A percentile compares a stretch with the other conserved stretches of the same genome.
Evolutionary conservation across 2,329 filamentous ascomycete species (phyloP).

Genomic region (Calonectria ilicicola): DNA sequence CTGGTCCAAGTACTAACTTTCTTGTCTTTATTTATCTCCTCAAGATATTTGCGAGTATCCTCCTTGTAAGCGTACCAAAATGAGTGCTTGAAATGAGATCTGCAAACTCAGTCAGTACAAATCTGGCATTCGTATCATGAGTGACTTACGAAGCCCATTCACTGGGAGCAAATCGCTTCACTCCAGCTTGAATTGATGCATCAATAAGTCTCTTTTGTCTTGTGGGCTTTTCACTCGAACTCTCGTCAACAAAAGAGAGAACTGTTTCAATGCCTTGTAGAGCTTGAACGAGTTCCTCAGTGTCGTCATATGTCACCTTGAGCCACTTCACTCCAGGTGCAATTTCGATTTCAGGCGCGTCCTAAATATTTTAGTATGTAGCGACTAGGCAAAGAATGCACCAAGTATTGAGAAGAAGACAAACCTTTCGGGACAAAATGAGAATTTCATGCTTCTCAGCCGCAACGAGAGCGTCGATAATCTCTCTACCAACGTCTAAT

Average conservation of each 20-base stretch:
- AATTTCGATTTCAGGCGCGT: constrained; percentile 14
- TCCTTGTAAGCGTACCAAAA: constrained; percentile 53
- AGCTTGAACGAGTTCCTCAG: constrained; percentile 46
- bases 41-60: constrained; percentile 61
- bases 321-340: constrained; percentile 22
- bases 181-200: constrained; percentile 67
- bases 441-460: constrained; percentile 64
- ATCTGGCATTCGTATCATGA: rapidly evolving
- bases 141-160: constrained; percentile 62
- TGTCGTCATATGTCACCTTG: constrained; percentile 48
- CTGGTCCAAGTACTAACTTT: constrained; percentile 43
- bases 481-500: constrained; percentile 63
- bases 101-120: neutral
- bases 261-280: constrained; percentile 64
- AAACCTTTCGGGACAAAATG: constrained; percentile 61
- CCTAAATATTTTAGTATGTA: constrained; percentile 11
- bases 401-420: neutral
- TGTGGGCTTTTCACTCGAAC: constrained; percentile 47
- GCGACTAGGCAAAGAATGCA: too few species aligned
- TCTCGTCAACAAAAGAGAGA: constrained; percentile 60
- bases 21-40: constrained; percentile 60
- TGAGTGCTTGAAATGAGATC: constrained; percentile 24
- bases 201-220: constrained; percentile 61
- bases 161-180: constrained; percentile 71
- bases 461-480: constrained; percentile 62